Percentiles rank a stretch among this genome's conserved stretches.
Conservation (phyloP, 1,139 yeast genomes). For the Blastobotrys ciferrii region DNA sequence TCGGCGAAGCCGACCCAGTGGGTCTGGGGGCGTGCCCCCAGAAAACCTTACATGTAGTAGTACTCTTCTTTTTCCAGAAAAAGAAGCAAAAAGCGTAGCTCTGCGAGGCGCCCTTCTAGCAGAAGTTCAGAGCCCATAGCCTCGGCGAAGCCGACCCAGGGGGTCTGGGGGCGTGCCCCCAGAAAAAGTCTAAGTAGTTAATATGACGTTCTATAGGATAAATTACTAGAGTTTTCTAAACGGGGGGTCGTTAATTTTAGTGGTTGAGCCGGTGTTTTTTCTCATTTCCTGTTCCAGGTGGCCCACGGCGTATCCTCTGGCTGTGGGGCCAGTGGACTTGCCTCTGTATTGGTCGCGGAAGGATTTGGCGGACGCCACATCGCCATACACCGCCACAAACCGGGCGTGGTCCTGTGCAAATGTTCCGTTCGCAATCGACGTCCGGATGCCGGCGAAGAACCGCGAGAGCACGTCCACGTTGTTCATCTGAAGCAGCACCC, state of each 20-base stretch:
- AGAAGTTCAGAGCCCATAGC: too few relatives aligned
- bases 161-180: too few relatives aligned
- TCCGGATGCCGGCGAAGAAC: conserved; percentile 37
- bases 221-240: conserved; percentile 11
- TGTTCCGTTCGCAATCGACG: conserved; percentile 32
- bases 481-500: conserved; percentile 42
- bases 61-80: too few relatives aligned
- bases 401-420: conserved; percentile 30
- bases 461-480: conserved; percentile 32
- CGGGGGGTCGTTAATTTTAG: conserved; percentile 2
- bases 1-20: too few relatives aligned
- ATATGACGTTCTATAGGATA: too few relatives aligned
- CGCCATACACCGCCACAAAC: conserved; percentile 33
- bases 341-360: conserved; percentile 20
- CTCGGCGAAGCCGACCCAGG: too few relatives aligned
- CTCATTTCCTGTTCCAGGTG: conserved; percentile 2
- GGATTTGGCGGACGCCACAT: conserved; percentile 16
- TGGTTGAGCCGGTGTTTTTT: conserved; percentile 1
- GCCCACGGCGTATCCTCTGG: conserved; percentile 26
- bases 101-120: too few relatives aligned
- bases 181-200: too few relatives aligned
- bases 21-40: too few relatives aligned
- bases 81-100: too few relatives aligned
- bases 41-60: too few relatives aligned
- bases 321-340: conserved; percentile 24